These are phyloP conservation scores for Auriscalpium vulgare DNA, from an alignment of 768 basidiomycete species.

Conservation along the genomic window DNA sequence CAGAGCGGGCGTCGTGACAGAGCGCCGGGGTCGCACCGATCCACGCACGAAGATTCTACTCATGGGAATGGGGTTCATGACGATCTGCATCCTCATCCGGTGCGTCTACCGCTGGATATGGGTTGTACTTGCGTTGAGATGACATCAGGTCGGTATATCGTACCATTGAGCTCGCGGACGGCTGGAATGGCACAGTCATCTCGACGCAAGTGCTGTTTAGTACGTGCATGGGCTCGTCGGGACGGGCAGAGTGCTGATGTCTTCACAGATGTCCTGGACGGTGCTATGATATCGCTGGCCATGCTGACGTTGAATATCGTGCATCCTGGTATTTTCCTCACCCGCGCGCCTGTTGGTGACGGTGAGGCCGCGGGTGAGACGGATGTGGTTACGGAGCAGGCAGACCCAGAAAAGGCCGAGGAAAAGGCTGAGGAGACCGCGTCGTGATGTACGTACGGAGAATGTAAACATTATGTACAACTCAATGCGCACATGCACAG, in stretches of 20 bases:
- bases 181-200: conserved; percentile 8
- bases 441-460: no score
- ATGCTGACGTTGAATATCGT: conserved; percentile 5
- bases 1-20: not conserved
- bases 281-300: conserved; percentile 5
- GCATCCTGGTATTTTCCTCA: conserved; percentile 6
- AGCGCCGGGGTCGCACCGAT: not conserved
- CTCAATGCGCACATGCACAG: no score
- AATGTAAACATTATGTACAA: no score
- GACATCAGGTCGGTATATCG: conserved; percentile 2
- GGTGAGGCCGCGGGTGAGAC: no score
- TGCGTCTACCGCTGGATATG: not conserved
- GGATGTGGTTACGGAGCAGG: no score
- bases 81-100: not conserved
- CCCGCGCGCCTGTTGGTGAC: not conserved
- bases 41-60: not conserved
- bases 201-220: conserved; percentile 8
- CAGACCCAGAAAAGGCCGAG: no score
- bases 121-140: not conserved
- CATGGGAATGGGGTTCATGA: not conserved
- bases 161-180: conserved; percentile 6
- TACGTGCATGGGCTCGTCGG: not conserved
- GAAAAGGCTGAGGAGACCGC: no score
- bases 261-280: conserved; percentile 4
- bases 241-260: not conserved